phyloP scores from a whole-genome alignment of 805 yeast genomes.

The Hanseniaspora mollemarum region DNA sequence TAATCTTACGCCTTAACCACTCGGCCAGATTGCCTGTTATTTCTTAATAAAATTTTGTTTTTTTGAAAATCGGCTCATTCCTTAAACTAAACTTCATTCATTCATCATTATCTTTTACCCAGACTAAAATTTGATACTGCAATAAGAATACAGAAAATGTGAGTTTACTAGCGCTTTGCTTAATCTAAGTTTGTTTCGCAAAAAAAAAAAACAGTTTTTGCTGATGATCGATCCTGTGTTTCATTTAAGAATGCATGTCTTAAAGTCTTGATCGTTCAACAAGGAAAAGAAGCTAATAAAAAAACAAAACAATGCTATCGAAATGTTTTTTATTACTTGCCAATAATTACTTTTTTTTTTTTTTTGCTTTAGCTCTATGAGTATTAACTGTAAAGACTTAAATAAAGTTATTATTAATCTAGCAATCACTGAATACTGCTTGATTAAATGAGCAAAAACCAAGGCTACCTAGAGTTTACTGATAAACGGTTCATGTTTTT shows the following conservation, averaged over 20 bases:
- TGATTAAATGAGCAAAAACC: background rate
- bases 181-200: background rate
- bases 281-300: no score
- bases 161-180: no score
- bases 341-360: no score
- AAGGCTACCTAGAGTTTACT: no score
- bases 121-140: no score
- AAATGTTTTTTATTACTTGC: no score
- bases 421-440: background rate
- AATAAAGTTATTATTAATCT: background rate
- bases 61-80: background rate
- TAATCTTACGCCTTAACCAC: slow-evolving; percentile 47
- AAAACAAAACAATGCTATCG: no score
- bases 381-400: no score
- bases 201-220: background rate
- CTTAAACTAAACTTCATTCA: background rate
- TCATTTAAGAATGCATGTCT: background rate
- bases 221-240: background rate
- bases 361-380: no score
- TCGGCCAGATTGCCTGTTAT: slow-evolving; percentile 29
- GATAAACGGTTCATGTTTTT: no score
- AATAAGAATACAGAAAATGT: no score
- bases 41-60: background rate
- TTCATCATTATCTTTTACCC: no score
- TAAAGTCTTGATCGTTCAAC: background rate